Evolutionary conservation across 345 rosid species (phyloP), one percentile per base, ranked within the genome.

Genomic region (Rhodamnia rubescens): DNA sequence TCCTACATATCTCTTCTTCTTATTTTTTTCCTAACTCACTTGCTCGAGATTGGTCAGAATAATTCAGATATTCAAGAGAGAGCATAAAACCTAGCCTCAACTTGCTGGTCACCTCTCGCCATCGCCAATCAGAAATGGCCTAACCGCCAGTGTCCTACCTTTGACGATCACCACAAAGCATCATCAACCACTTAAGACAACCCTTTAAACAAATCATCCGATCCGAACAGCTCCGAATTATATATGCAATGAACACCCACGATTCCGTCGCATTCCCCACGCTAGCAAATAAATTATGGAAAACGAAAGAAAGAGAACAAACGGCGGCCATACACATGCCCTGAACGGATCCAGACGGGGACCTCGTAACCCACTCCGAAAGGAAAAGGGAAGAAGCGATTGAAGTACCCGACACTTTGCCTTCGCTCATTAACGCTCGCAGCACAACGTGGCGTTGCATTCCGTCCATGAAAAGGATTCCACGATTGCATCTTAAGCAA

Each of bases 331-430:
- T 4, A 55, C 74, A 18, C 0, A 69, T 36, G 80, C 7, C 26
- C 80, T 1, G 47, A 4, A 22, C 80, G 61, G 81, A 75, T 85
- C 29, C 44, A 74, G 93, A 91, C 89, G 88, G 85, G 10, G 88
- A 89, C 85, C 2, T 83, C 57, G 20, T 32, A 29, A 57, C 57
- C 64, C 53, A 75, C 53, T 26, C 11, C 80, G 47, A 15, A 69
- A 32, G 18, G 6, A 20, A 64, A 16, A 32, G 7, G 36, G 47
- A 11, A 1, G 24, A 9, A 36, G 20, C 44, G 44, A 6, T 42
- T 42, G 78, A 21, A 18, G 47, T 20, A 32, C 78, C 78, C 20
- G 20, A 69, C 80, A 24, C 13, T 32, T 8, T 9, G 75, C 24
- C 44, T 16, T 16, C 75, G 75, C 75, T 18, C 36, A 18, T 69